Evolutionary conservation across 441 rosid genomes (phyloP).

Genomic region (Brassica hybrid): DNA sequence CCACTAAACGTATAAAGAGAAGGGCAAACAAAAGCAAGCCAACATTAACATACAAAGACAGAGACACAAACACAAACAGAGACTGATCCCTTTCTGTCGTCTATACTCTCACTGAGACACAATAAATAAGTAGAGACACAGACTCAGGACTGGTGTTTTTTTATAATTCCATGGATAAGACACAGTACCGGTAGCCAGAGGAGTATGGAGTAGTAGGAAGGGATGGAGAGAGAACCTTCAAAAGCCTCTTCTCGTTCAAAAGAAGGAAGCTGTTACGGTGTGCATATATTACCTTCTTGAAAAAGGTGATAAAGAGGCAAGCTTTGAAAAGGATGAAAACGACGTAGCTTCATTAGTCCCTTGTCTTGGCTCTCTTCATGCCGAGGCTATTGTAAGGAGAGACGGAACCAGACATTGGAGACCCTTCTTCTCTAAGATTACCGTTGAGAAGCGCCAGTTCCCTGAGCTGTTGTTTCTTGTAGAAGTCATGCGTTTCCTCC

Average conservation of each 20-base stretch:
- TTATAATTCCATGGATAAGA: conserved; percentile 40
- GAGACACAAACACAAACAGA: conserved; percentile 12
- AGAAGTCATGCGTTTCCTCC: conserved; percentile 97
- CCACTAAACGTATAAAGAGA: too few relatives aligned
- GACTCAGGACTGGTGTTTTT: conserved; percentile 30
- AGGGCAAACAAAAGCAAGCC: conserved; percentile 41
- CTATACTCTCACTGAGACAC: too few relatives aligned
- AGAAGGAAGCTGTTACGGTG: conserved; percentile 43
- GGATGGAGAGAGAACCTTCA: conserved; percentile 39
- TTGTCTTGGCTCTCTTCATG: conserved; percentile 79
- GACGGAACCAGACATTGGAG: conserved; percentile 93
- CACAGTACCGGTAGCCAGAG: conserved; percentile 37
- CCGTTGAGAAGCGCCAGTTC: conserved; percentile 97
- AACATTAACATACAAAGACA: conserved; percentile 35
- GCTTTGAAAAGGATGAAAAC: not conserved
- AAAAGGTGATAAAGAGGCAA: conserved; percentile 36
- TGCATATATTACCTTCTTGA: conserved; percentile 41
- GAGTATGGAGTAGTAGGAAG: not conserved
- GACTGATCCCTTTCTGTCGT: conserved; percentile 28
- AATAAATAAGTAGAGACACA: conserved; percentile 41
- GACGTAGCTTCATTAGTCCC: conserved; percentile 31
- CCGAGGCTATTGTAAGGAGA: conserved; percentile 99
- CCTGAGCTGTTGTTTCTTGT: conserved; percentile 94
- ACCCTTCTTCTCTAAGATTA: conserved; percentile 93
- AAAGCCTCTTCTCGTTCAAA: conserved; percentile 44